These are phyloP conservation scores for Entomortierella lignicola DNA, from an alignment of 192 early-diverging fungal species.

Conservation along the genomic window DNA sequence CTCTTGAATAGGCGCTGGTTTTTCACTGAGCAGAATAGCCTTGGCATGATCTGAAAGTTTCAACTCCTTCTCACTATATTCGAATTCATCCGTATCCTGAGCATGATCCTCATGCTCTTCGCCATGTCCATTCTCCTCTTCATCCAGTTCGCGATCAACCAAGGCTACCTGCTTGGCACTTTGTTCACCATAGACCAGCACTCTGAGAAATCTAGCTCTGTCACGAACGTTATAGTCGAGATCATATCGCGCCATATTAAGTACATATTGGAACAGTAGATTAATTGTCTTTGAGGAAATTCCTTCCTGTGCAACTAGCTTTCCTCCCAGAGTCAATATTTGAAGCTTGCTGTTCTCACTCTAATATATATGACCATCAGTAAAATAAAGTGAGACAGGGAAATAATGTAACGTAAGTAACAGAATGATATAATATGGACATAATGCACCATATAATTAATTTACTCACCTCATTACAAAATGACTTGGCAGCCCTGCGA, in stretches of 20 bases:
- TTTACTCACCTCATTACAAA: conserved; percentile 58
- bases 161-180: not conserved
- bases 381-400: not conserved
- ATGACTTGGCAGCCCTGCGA: conserved; percentile 74
- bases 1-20: conserved; percentile 62
- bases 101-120: conserved; percentile 5
- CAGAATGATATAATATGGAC: not conserved
- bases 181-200: conserved; percentile 55
- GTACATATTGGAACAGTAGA: conserved; percentile 76
- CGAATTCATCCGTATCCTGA: conserved; percentile 28
- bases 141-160: conserved; percentile 10
- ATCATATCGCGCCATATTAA: conserved; percentile 93
- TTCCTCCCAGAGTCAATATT: conserved; percentile 83
- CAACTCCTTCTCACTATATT: conserved; percentile 35
- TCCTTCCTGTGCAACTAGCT: conserved; percentile 65
- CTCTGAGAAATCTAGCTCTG: conserved; percentile 80
- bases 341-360: conserved; percentile 81
- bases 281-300: conserved; percentile 49
- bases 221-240: conserved; percentile 91
- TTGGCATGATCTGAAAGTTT: conserved; percentile 64
- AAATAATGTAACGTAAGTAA: not conserved
- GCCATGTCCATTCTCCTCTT: conserved; percentile 2
- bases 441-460: not conserved
- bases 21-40: conserved; percentile 69
- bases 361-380: conserved; percentile 51